phyloP scores from a whole-genome alignment of 2,329 filamentous ascomycete species.

The Xylaria sp. region DNA sequence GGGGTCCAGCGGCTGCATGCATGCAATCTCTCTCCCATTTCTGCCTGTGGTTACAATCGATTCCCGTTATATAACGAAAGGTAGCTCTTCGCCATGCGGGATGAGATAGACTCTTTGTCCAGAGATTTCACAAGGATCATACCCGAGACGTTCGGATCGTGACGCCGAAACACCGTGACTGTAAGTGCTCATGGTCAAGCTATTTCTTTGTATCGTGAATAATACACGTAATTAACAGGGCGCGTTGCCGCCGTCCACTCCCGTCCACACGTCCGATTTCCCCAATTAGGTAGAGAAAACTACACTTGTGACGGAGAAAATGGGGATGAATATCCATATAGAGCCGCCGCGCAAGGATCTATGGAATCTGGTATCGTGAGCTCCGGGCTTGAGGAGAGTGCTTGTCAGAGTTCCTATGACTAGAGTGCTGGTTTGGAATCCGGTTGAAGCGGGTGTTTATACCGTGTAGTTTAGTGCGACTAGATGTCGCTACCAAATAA shows the following conservation, averaged over 20 bases:
- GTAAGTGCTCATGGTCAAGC: background rate
- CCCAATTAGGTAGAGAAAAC: background rate
- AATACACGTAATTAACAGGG: background rate
- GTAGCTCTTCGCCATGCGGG: background rate
- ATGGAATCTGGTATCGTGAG: background rate
- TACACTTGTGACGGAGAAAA: too few relatives aligned
- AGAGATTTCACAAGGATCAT: background rate
- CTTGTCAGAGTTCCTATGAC: slow-evolving; percentile 8
- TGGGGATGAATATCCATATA: too few relatives aligned
- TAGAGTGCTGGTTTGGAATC: slow-evolving; percentile 2
- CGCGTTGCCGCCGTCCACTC: background rate
- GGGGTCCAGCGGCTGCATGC: slow-evolving; percentile 8
- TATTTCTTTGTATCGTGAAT: background rate
- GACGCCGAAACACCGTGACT: background rate
- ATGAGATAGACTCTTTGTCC: background rate
- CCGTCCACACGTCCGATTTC: background rate
- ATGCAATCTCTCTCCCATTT: slow-evolving; percentile 7
- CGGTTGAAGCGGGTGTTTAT: slow-evolving; percentile 15
- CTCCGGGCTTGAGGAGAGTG: slow-evolving; percentile 4
- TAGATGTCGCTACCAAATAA: background rate
- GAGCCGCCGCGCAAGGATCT: background rate
- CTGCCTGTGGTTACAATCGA: slow-evolving; percentile 3
- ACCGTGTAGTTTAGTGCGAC: background rate
- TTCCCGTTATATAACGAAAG: background rate
- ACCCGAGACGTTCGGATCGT: background rate